phyloP scores from a whole-genome alignment of 345 rosid species.

The Theobroma cacao region DNA sequence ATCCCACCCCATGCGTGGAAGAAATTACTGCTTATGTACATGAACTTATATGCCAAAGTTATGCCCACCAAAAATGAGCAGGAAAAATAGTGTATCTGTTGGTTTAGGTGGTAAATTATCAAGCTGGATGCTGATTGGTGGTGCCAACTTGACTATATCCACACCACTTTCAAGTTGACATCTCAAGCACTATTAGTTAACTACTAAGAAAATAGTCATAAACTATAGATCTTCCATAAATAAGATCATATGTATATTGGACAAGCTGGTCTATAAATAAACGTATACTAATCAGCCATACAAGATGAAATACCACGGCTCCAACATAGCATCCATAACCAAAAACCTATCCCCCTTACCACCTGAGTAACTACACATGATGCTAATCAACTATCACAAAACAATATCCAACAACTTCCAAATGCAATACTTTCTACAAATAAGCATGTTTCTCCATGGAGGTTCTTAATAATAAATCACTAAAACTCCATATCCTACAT shows the following conservation, averaged over 20 bases:
- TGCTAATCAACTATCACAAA: not conserved
- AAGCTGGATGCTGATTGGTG: not conserved
- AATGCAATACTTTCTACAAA: not conserved
- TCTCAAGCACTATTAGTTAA: not conserved
- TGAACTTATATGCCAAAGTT: not conserved
- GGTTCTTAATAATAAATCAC: not conserved
- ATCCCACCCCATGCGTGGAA: not conserved
- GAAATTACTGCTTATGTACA: not conserved
- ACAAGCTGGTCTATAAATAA: not conserved
- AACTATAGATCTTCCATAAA: not conserved
- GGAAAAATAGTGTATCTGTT: not conserved
- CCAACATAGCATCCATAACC: not conserved
- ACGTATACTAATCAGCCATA: not conserved
- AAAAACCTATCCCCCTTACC: not conserved
- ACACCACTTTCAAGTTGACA: not conserved
- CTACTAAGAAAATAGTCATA: not conserved
- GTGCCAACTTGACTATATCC: not conserved
- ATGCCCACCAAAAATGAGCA: not conserved
- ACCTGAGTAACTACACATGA: not conserved
- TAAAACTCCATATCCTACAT: not conserved
- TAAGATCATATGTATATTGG: not conserved
- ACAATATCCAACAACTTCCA: constrained; percentile 4
- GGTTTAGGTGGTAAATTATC: not conserved
- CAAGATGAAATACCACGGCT: not conserved
- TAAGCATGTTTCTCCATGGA: not conserved